Evolutionary conservation across 441 rosid genomes (phyloP).

Genomic region (Arabidopsis lyrata): DNA sequence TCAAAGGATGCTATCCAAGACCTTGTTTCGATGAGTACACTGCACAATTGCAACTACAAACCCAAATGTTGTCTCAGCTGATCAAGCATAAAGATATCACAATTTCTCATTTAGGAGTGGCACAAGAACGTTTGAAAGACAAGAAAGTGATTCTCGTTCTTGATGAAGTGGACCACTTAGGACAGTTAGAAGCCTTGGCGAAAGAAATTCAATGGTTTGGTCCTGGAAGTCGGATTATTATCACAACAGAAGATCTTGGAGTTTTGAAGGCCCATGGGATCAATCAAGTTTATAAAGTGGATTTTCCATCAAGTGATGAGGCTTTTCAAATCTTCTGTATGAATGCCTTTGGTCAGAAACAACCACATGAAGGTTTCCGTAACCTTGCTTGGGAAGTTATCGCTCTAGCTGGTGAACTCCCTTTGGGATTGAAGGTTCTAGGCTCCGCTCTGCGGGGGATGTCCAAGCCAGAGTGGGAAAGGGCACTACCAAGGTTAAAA

Average conservation of each 20-base stretch:
- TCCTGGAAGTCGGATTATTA: background rate
- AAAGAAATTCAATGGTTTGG: background rate
- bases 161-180: background rate
- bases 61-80: background rate
- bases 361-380: background rate
- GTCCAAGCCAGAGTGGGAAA: background rate
- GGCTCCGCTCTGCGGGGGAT: background rate
- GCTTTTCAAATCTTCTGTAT: background rate
- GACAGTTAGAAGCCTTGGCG: background rate
- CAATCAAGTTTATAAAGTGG: background rate
- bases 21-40: background rate
- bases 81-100: background rate
- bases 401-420: accelerated
- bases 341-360: background rate
- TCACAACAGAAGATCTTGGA: background rate
- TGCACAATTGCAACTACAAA: background rate
- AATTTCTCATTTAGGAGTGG: background rate
- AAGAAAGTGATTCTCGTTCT: background rate
- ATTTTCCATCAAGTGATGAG: background rate
- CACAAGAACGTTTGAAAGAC: background rate
- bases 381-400: background rate
- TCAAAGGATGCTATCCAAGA: background rate
- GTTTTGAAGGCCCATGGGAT: background rate
- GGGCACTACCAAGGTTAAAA: background rate
- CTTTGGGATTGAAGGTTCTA: background rate